A percentile compares a stretch with the other conserved stretches of the same genome.
These are phyloP conservation scores for Geosmithia flava DNA, from an alignment of 2,329 filamentous ascomycete species.

Conservation along the genomic window DNA sequence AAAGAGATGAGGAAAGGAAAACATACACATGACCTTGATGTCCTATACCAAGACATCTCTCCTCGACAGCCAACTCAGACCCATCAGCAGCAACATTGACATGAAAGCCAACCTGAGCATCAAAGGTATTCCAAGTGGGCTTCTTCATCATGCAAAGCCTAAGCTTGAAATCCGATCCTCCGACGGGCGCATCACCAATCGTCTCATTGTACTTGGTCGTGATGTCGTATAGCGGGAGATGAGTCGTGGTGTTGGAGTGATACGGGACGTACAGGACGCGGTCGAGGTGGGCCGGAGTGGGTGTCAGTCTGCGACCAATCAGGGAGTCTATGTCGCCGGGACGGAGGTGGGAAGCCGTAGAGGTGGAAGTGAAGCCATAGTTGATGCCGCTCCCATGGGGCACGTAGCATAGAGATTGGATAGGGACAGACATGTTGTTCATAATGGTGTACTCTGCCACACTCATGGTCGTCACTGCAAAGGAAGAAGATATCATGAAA, in stretches of 20 bases:
- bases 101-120: not conserved
- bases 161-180: conserved; percentile 1
- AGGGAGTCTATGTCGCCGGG: not conserved
- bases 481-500: no score
- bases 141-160: conserved; percentile 2
- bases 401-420: no score
- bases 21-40: not conserved
- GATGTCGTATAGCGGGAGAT: conserved; percentile 3
- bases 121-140: not conserved
- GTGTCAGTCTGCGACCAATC: not conserved
- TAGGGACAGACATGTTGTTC: no score
- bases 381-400: not conserved
- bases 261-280: conserved; percentile 2
- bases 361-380: not conserved
- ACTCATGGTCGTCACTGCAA: no score
- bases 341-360: no score
- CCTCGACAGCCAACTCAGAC: not conserved
- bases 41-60: not conserved
- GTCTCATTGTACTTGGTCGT: not conserved
- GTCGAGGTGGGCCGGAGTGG: not conserved
- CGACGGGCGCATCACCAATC: not conserved
- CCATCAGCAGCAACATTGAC: not conserved
- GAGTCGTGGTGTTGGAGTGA: not conserved
- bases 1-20: not conserved
- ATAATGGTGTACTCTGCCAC: no score